Base-by-base conservation (phyloP, 345 rosid species). In the Firmiana major region DNA sequence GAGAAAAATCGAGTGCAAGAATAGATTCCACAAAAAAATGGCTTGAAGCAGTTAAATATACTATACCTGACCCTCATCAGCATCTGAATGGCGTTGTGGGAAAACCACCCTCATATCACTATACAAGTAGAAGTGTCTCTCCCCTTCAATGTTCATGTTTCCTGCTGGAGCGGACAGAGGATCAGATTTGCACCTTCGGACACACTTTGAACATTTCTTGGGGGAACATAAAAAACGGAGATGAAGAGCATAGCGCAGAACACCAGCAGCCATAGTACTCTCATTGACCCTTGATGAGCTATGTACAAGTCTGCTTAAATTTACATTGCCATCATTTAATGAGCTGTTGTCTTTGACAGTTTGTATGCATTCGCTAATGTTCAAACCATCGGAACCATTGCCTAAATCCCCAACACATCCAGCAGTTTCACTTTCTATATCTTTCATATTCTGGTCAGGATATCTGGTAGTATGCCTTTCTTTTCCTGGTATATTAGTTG, bases 21-120 rank as follows among this genome's bases (percentile, higher is more conserved):
- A 63, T 63, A 63, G 34, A 63, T 31, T 34, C 43, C 42, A 2
- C 10, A 15, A 68, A 26, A 43, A 60, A 11, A 19, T 46, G 48
- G 36, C 57, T 22, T 69, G 73, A 69, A 48, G 58, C 73, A 48
- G 13, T 46, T 70, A 9, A 16, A 9, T 28, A 49, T 48, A 26
- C 12, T 28, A 57, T 90, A 94, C 98, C 98, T 93, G 91, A 82
- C 98, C 97, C 86, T 94, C 98, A 73, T 94, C 98, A 24, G 93
- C 76, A 73, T 94, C 98, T 55, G 97, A 86, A 86, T 94, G 98
- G 73, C 97, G 97, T 73, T 92, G 98, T 63, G 98, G 98, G 79
- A 94, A 94, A 48, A 94, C 94, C 6, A 89, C 97, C 83, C 92
- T 90, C 89, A 93, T 71, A 79, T 94, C 97, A 77, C 90, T 93